phyloP scores from a whole-genome alignment of 176 grass and related monocot genomes.

The Eleusine indica region DNA sequence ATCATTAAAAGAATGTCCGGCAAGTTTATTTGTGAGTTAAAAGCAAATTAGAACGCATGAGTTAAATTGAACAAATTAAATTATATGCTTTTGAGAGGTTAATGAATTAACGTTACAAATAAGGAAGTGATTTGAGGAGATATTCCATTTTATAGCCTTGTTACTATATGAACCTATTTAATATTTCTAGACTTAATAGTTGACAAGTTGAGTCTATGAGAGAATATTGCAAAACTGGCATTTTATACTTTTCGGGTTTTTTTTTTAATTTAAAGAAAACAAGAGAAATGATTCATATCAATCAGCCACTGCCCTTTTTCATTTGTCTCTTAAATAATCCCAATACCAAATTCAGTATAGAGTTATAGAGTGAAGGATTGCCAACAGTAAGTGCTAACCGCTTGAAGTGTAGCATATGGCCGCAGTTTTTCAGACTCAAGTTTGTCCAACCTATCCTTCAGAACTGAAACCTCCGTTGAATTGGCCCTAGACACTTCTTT shows the following conservation, averaged over 20 bases:
- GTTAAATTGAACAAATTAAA: slow-evolving; percentile 18
- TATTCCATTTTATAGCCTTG: neutral
- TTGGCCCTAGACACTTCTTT: slow-evolving; percentile 60
- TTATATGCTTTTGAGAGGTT: slow-evolving; percentile 7
- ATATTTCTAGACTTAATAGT: slow-evolving; percentile 2
- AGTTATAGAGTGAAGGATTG: neutral
- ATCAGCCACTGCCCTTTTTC: neutral
- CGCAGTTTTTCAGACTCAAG: slow-evolving; percentile 70
- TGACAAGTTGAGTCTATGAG: neutral
- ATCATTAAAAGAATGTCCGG: slow-evolving; percentile 21
- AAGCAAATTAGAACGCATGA: slow-evolving; percentile 13
- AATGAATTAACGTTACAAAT: slow-evolving; percentile 12
- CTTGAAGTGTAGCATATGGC: slow-evolving; percentile 81
- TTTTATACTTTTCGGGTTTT: neutral
- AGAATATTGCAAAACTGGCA: slow-evolving; percentile 1
- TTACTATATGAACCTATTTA: neutral
- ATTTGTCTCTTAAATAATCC: slow-evolving; percentile 15
- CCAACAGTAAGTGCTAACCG: slow-evolving; percentile 56
- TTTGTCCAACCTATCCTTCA: slow-evolving; percentile 63
- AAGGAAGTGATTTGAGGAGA: slow-evolving; percentile 11
- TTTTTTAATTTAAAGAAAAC: neutral
- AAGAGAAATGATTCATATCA: neutral
- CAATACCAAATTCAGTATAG: neutral
- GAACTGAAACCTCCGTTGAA: slow-evolving; percentile 48
- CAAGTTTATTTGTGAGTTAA: slow-evolving; percentile 39